A percentile compares a stretch with the other conserved stretches of the same genome.
These are phyloP conservation scores for Amaranthus cruentus DNA, from an alignment of 148 eudicot species.

Conservation along the genomic window DNA sequence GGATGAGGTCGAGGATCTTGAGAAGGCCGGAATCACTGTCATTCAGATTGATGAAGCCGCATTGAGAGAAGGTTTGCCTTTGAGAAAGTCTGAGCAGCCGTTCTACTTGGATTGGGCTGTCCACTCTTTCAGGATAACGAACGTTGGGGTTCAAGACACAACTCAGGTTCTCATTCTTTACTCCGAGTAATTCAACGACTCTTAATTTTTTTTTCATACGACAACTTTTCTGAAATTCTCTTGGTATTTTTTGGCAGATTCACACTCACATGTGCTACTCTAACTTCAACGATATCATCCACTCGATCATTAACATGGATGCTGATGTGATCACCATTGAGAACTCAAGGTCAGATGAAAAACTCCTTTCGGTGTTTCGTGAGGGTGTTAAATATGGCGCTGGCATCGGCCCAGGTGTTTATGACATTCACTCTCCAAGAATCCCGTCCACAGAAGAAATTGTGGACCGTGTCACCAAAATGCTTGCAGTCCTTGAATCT, in stretches of 20 bases:
- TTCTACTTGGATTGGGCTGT: constrained; percentile 64
- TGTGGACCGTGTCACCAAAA: constrained; percentile 40
- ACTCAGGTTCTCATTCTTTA: constrained; percentile 25
- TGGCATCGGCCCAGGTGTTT: constrained; percentile 57
- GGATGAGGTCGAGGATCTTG: constrained; percentile 54
- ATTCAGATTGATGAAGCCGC: constrained; percentile 59
- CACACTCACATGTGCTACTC: constrained; percentile 78
- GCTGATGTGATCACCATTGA: constrained; percentile 46
- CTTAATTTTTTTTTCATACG: no score
- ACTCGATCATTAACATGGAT: constrained; percentile 33
- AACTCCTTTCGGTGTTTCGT: constrained; percentile 52
- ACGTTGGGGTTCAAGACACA: constrained; percentile 22
- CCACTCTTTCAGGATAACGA: constrained; percentile 47
- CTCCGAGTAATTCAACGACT: background rate
- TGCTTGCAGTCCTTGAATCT: constrained; percentile 43
- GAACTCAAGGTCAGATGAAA: constrained; percentile 56
- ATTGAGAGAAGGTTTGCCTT: constrained; percentile 46
- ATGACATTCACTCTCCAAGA: constrained; percentile 53
- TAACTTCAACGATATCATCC: constrained; percentile 58
- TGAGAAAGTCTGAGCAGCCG: constrained; percentile 54
- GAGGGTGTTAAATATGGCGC: constrained; percentile 58
- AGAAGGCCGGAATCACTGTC: constrained; percentile 43
- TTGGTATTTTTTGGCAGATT: constrained; percentile 28
- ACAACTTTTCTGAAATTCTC: no score
- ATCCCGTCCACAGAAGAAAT: constrained; percentile 47